These are phyloP conservation scores for Eucalyptus urophylla DNA, from an alignment of 345 rosid species.

Conservation along the genomic window DNA sequence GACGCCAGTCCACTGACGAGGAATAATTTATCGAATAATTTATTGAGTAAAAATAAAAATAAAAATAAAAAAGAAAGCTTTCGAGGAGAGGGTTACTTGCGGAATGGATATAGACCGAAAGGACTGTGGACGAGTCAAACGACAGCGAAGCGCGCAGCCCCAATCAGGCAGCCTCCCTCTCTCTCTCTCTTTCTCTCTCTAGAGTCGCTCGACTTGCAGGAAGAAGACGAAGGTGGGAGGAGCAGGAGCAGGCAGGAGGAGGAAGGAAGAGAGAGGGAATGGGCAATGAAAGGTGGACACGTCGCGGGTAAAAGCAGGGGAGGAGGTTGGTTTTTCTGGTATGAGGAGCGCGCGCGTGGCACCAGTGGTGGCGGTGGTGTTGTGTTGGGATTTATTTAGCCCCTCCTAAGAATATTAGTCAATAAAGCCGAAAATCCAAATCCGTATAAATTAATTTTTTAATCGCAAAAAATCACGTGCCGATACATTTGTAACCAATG, in stretches of 20 bases:
- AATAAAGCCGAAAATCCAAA: neutral
- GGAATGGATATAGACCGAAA: neutral
- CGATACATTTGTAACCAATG: too few relatives aligned
- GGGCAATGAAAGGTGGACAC: neutral
- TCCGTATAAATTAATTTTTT: too few relatives aligned
- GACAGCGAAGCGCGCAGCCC: neutral
- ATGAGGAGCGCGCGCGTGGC: neutral
- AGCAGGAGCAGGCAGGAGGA: neutral
- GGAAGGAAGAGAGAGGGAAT: neutral
- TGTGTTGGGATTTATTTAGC: neutral
- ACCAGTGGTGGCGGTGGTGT: neutral
- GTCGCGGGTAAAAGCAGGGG: neutral
- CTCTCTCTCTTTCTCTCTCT: neutral
- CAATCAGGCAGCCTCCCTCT: neutral
- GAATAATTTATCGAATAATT: neutral
- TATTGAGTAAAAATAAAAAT: accelerated
- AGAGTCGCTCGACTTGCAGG: neutral
- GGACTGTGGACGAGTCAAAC: neutral
- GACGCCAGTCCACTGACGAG: neutral
- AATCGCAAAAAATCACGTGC: accelerated
- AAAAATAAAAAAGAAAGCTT: neutral
- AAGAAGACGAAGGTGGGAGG: neutral
- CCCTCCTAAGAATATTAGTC: too few relatives aligned
- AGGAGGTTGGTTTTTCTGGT: neutral
- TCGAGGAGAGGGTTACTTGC: neutral